These are phyloP conservation scores for Penicillium steckii DNA, from an alignment of 495 filamentous ascomycete genomes.

Conservation along the genomic window DNA sequence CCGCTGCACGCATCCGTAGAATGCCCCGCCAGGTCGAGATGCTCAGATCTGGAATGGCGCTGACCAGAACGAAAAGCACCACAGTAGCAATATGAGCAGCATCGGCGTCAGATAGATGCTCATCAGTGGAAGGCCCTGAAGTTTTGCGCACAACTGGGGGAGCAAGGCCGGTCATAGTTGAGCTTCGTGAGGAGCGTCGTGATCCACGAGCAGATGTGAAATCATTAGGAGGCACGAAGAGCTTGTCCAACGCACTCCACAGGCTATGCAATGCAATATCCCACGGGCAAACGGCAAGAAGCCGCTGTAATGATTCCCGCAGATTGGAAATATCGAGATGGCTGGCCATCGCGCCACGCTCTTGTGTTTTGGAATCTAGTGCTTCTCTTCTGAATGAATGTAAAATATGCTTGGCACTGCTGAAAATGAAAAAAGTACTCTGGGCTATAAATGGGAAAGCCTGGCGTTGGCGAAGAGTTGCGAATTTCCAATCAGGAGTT, in stretches of 20 bases:
- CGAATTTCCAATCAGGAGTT: conserved; percentile 38
- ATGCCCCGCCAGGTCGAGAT: conserved; percentile 49
- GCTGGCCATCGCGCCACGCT: conserved; percentile 4
- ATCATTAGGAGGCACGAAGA: conserved; percentile 64
- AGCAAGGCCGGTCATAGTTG: conserved; percentile 23
- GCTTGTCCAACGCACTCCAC: conserved; percentile 66
- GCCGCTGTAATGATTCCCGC: conserved; percentile 31
- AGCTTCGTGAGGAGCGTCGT: conserved; percentile 38
- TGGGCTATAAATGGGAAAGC: conserved; percentile 64
- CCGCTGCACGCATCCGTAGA: conserved; percentile 50
- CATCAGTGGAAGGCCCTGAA: conserved; percentile 27
- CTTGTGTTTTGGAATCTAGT: conserved; percentile 9
- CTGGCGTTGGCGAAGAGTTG: conserved; percentile 37
- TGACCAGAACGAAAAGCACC: conserved; percentile 55
- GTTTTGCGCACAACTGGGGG: conserved; percentile 28
- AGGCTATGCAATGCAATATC: conserved; percentile 70
- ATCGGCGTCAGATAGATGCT: conserved; percentile 51
- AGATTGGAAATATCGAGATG: conserved; percentile 33
- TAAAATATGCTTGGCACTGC: conserved; percentile 61
- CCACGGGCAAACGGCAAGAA: conserved; percentile 42
- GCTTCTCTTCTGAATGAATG: conserved; percentile 58
- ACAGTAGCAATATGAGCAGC: conserved; percentile 57
- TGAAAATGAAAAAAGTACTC: conserved; percentile 70
- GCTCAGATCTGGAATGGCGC: conserved; percentile 47
- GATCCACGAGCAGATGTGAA: conserved; percentile 41